Conservation (phyloP, 345 rosid species). For the Brassica carinata region DNA sequence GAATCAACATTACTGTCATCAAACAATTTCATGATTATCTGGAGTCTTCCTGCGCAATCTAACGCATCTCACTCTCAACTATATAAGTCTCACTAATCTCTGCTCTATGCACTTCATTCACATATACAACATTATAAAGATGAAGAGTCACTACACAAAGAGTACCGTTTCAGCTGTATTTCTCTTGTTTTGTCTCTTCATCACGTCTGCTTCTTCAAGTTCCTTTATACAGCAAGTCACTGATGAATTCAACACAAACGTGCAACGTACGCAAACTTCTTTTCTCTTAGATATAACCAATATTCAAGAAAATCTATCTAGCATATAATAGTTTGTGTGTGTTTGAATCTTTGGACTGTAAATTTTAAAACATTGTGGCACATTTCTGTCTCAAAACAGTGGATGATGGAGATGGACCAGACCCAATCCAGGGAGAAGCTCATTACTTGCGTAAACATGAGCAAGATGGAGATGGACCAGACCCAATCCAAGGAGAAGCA, state of each 20-base stretch:
- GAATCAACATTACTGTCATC: neutral
- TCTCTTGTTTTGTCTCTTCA: no score
- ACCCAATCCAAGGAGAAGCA: neutral
- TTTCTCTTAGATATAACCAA: no score
- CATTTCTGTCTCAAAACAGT: conserved; percentile 1
- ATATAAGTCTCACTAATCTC: neutral
- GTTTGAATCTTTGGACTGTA: neutral
- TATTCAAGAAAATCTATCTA: neutral
- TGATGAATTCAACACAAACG: neutral
- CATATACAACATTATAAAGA: neutral
- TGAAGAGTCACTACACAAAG: conserved; percentile 5
- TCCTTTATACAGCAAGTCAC: no score
- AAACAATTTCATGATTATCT: neutral
- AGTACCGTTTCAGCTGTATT: neutral
- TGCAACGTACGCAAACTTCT: no score
- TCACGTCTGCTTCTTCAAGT: no score
- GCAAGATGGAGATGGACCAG: neutral
- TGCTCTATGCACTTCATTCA: neutral
- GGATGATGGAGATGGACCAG: neutral
- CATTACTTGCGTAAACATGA: neutral
- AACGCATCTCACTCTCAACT: neutral
- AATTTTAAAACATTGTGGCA: neutral
- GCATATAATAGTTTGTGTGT: neutral
- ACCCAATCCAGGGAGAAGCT: neutral
- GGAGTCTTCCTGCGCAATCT: neutral